A percentile compares a stretch with the other conserved stretches of the same genome.
These are phyloP conservation scores for Terfezia claveryi DNA, from an alignment of 495 filamentous ascomycete species.

Conservation along the genomic window DNA sequence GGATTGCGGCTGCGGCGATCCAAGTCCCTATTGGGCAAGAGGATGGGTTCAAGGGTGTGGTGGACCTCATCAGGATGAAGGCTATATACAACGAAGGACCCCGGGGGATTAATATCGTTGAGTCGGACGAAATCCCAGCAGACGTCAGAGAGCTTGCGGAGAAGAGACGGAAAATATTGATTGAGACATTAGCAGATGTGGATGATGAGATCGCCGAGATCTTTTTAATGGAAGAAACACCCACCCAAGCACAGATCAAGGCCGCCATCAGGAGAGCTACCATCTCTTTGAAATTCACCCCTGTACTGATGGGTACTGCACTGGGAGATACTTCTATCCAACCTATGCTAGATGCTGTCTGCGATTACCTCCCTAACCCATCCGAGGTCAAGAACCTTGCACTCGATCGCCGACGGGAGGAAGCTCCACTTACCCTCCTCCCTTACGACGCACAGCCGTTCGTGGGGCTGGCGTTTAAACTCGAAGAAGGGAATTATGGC, in stretches of 20 bases:
- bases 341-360: slow-evolving; percentile 90
- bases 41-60: slow-evolving; percentile 80
- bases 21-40: slow-evolving; percentile 91
- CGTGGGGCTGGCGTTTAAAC: slow-evolving; percentile 92
- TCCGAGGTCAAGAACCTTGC: slow-evolving; percentile 75
- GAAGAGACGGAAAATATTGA: slow-evolving; percentile 61
- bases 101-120: slow-evolving; percentile 45
- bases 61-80: slow-evolving; percentile 83
- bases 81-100: slow-evolving; percentile 75
- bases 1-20: slow-evolving; percentile 75
- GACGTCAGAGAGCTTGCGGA: slow-evolving; percentile 49
- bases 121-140: slow-evolving; percentile 59
- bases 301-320: slow-evolving; percentile 90
- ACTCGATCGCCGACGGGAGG: slow-evolving; percentile 56
- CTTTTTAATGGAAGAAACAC: slow-evolving; percentile 68
- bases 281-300: slow-evolving; percentile 72
- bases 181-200: slow-evolving; percentile 91
- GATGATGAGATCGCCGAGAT: slow-evolving; percentile 96
- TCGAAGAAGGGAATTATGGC: slow-evolving; percentile 96
- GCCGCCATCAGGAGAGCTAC: slow-evolving; percentile 78
- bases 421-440: slow-evolving; percentile 62
- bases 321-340: slow-evolving; percentile 89
- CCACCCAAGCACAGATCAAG: slow-evolving; percentile 60
- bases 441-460: slow-evolving; percentile 86
- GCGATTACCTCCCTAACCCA: slow-evolving; percentile 91